Evolutionary conservation across 106 monocot genomes (phyloP).

Genomic region (Dendrobium officinale): DNA sequence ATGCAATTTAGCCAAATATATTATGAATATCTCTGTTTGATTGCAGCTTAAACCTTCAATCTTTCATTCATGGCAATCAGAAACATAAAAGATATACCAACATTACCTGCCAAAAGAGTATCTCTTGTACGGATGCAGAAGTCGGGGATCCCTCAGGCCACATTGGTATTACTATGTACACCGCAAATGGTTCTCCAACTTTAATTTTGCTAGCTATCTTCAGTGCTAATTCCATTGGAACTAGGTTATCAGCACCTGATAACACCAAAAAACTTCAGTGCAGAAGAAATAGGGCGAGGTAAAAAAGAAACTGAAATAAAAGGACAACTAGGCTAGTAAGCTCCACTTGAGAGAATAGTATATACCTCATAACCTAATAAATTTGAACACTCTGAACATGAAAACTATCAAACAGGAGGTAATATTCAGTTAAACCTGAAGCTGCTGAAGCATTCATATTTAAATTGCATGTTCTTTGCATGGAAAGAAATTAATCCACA

Average conservation of each 20-base stretch:
- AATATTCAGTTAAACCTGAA: too few relatives aligned
- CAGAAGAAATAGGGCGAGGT: neutral
- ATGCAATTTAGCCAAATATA: neutral
- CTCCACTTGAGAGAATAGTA: too few relatives aligned
- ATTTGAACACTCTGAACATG: too few relatives aligned
- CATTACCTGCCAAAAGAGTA: slow-evolving; percentile 72
- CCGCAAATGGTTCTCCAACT: slow-evolving; percentile 52
- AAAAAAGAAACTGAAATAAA: neutral
- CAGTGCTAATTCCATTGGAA: slow-evolving; percentile 74
- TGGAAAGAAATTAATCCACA: too few relatives aligned
- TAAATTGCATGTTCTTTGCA: too few relatives aligned
- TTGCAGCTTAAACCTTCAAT: neutral
- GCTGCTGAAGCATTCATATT: too few relatives aligned
- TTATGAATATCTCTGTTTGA: neutral
- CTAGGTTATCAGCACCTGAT: slow-evolving; percentile 64
- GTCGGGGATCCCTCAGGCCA: slow-evolving; percentile 79
- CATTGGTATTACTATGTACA: slow-evolving; percentile 74
- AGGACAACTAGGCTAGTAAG: too few relatives aligned
- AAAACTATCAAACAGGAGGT: too few relatives aligned
- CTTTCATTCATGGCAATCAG: neutral
- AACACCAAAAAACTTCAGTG: slow-evolving; percentile 6
- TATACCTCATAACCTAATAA: too few relatives aligned
- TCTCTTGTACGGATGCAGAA: slow-evolving; percentile 60
- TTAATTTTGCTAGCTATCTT: slow-evolving; percentile 70
- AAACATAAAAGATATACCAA: neutral